Percentiles rank a stretch among this genome's conserved stretches.
These are phyloP conservation scores for Austroboletus sp. DNA, from an alignment of 1,284 basidiomycete species.

Conservation along the genomic window DNA sequence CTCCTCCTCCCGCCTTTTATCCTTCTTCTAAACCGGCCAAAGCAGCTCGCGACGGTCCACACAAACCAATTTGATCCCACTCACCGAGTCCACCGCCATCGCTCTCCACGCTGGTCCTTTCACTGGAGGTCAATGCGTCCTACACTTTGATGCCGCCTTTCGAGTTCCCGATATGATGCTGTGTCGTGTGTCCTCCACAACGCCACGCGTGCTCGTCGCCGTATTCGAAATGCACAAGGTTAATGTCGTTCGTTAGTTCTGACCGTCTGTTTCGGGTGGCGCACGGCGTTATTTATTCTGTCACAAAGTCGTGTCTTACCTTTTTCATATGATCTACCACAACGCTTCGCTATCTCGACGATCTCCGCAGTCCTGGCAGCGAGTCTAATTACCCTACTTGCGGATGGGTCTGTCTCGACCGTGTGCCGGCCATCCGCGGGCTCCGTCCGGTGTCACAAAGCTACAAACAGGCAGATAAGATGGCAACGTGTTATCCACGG, in stretches of 20 bases:
- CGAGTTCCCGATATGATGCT: neutral
- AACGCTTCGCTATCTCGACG: no score
- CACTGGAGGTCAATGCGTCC: no score
- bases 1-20: conserved; percentile 10
- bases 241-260: neutral
- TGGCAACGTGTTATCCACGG: no score
- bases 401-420: no score
- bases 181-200: neutral
- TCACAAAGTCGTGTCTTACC: neutral
- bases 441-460: no score
- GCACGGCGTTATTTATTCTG: conserved; percentile 4
- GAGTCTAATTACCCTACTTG: no score
- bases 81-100: conserved; percentile 18
- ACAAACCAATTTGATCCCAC: conserved; percentile 1
- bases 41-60: conserved; percentile 5
- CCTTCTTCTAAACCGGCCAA: conserved; percentile 6
- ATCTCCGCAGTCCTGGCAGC: no score
- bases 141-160: neutral
- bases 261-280: conserved; percentile 4
- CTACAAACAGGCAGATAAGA: no score
- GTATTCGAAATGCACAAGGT: neutral
- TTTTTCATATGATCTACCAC: neutral
- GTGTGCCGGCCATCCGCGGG: no score
- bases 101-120: no score
- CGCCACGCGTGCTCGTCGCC: neutral